Conservation (phyloP, 768 basidiomycete genomes). For the Podaxis pistillaris region DNA sequence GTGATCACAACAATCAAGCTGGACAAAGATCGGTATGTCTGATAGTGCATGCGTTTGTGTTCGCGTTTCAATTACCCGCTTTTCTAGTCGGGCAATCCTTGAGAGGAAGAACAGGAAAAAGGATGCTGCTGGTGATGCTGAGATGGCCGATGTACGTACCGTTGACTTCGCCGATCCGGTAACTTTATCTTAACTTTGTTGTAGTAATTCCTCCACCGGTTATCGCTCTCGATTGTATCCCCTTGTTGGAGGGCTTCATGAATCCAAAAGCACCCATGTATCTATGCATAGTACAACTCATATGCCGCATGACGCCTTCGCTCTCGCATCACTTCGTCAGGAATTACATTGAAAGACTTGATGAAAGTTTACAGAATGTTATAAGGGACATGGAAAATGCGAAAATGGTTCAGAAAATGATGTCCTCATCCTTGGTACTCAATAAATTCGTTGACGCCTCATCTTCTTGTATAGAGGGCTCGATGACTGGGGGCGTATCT, state of each 20-base stretch:
- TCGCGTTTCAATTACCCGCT: conserved; percentile 7
- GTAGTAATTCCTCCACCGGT: conserved; percentile 33
- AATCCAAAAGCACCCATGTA: conserved; percentile 64
- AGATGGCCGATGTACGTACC: conserved; percentile 75
- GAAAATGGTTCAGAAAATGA: conserved; percentile 70
- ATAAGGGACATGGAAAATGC: conserved; percentile 1
- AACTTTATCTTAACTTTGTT: conserved; percentile 16
- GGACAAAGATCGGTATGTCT: conserved; percentile 78
- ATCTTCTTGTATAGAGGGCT: conserved; percentile 28
- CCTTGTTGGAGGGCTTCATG: conserved; percentile 25
- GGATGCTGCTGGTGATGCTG: conserved; percentile 58
- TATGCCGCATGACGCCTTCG: conserved; percentile 47
- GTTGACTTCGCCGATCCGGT: neutral
- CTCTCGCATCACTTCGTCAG: neutral
- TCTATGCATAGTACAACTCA: conserved; percentile 56
- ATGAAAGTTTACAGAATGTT: neutral
- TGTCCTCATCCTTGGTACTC: conserved; percentile 85
- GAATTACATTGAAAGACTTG: neutral
- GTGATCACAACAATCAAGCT: conserved; percentile 92
- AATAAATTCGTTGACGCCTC: conserved; percentile 55
- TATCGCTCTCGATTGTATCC: conserved; percentile 22
- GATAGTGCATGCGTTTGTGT: neutral
- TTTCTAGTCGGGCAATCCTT: conserved; percentile 72
- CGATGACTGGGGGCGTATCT: conserved; percentile 29
- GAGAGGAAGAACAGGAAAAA: conserved; percentile 86